These are phyloP conservation scores for Metschnikowia matae DNA, from an alignment of 805 yeast genomes.

Conservation along the genomic window DNA sequence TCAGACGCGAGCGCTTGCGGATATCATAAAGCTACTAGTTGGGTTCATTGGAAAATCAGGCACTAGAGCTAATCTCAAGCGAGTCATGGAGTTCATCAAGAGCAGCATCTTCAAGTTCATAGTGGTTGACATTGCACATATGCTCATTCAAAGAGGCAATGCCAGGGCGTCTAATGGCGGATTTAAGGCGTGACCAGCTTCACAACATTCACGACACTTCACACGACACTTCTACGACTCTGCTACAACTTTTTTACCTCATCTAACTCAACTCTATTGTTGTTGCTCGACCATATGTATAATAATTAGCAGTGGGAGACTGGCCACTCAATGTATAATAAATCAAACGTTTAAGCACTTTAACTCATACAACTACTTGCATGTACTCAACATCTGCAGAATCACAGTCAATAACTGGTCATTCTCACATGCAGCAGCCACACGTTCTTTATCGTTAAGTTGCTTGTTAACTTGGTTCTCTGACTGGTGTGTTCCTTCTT, in stretches of 20 bases:
- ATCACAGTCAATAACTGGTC: conserved; percentile 88
- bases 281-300: not conserved
- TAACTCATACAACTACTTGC: conserved; percentile 31
- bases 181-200: not conserved
- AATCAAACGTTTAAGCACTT: too few relatives aligned
- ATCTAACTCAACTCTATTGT: not conserved
- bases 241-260: too few relatives aligned
- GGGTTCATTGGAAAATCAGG: conserved; percentile 11
- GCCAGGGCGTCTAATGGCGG: not conserved
- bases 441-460: conserved; percentile 93
- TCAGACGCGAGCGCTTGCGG: conserved; percentile 22
- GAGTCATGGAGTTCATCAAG: conserved; percentile 35
- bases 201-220: not conserved
- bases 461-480: conserved; percentile 96
- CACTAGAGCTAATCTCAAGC: conserved; percentile 18
- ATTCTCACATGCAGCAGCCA: conserved; percentile 97
- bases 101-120: conserved; percentile 33
- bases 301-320: not conserved
- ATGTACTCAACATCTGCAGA: conserved; percentile 84
- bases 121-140: conserved; percentile 32
- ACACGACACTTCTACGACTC: too few relatives aligned
- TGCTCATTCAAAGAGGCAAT: conserved; percentile 24
- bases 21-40: conserved; percentile 11
- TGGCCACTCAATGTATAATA: not conserved
- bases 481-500: conserved; percentile 93